phyloP scores from a whole-genome alignment of 805 yeast genomes.

The Sungouiella blattae region DNA sequence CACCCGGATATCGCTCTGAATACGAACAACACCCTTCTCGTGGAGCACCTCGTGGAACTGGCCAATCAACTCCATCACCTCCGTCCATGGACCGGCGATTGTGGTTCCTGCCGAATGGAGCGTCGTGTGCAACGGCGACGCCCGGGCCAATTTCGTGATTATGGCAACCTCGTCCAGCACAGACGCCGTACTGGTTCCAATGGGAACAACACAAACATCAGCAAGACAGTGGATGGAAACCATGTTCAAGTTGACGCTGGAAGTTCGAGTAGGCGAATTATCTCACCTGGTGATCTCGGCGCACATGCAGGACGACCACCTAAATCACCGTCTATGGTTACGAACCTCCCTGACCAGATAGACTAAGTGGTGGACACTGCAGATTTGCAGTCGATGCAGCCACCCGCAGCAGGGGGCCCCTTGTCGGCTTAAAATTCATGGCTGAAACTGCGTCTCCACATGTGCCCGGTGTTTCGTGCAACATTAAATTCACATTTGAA shows the following conservation, averaged over 20 bases:
- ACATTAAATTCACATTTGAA: no score
- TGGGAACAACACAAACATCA: slow-evolving; percentile 82
- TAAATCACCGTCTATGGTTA: no score
- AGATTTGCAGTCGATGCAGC: no score
- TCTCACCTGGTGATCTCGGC: no score
- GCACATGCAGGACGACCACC: background rate
- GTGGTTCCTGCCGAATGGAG: slow-evolving; percentile 93
- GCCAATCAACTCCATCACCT: slow-evolving; percentile 77
- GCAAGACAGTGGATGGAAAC: slow-evolving; percentile 68
- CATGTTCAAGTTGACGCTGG: slow-evolving; percentile 4
- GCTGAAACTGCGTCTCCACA: no score
- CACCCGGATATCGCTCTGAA: slow-evolving; percentile 82
- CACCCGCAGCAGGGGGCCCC: no score
- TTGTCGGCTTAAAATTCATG: no score
- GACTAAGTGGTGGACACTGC: no score
- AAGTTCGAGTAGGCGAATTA: no score
- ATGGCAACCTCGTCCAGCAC: slow-evolving; percentile 78
- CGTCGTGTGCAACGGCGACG: slow-evolving; percentile 60
- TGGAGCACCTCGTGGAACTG: slow-evolving; percentile 72
- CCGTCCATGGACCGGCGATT: slow-evolving; percentile 89
- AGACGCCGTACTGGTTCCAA: slow-evolving; percentile 76
- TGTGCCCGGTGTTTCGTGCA: no score
- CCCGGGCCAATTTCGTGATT: slow-evolving; percentile 61
- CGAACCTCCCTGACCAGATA: no score
- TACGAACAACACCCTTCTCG: slow-evolving; percentile 62